These are phyloP conservation scores for Calocera viscosa DNA, from an alignment of 768 basidiomycete species.

Conservation along the genomic window DNA sequence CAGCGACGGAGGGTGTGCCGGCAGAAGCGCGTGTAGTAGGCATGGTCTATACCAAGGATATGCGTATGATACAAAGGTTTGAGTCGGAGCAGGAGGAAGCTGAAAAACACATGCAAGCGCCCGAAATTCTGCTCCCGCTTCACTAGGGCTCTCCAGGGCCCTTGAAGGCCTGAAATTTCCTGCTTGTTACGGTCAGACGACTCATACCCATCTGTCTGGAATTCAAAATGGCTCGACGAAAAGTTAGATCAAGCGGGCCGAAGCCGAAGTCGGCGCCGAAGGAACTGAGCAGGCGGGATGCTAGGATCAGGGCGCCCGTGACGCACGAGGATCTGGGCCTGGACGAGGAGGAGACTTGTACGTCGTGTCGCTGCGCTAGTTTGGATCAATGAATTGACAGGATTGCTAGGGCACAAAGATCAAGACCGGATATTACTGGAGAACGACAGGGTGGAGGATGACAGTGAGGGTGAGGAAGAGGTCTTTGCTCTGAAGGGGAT, in stretches of 20 bases:
- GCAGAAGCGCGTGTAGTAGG: background rate
- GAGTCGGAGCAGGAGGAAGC: background rate
- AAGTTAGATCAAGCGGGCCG: background rate
- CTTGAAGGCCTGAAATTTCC: background rate
- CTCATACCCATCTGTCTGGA: background rate
- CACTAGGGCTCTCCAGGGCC: background rate
- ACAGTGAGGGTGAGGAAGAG: constrained; percentile 55
- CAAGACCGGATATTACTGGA: constrained; percentile 69
- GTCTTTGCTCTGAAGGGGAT: constrained; percentile 64
- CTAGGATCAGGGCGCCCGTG: background rate
- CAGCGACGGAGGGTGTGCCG: background rate
- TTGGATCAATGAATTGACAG: background rate
- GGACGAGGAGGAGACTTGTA: constrained; percentile 72
- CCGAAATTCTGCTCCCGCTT: background rate
- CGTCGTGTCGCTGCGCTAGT: constrained; percentile 21
- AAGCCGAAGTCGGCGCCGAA: background rate
- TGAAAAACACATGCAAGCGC: constrained; percentile 1
- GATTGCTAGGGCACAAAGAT: constrained; percentile 49
- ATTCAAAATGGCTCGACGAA: background rate
- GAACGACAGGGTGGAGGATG: constrained; percentile 33
- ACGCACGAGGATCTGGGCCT: constrained; percentile 53
- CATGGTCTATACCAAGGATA: background rate
- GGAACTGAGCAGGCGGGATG: background rate
- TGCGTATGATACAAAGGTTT: background rate
- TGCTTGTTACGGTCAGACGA: background rate